Base-by-base conservation (phyloP, 257 asterid genomes). In the Ligustrum vulgare region DNA sequence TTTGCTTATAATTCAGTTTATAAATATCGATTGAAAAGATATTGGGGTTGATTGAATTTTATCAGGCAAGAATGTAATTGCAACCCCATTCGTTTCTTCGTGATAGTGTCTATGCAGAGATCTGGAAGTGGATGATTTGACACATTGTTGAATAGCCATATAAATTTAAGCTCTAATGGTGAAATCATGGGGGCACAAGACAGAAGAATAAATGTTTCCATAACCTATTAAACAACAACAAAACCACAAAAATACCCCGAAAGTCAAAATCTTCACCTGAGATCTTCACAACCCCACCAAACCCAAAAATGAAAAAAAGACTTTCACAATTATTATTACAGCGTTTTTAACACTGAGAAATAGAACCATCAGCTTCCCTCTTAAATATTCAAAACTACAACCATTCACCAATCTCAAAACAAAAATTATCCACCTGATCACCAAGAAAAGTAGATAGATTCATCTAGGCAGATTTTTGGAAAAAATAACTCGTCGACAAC, bases 111-210 rank as follows among this genome's bases (percentile, higher is more conserved):
- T 18, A 90, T 87, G 96, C 98, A 93, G 83, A 89, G 97, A 75
- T 93, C 98, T 0, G 97, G 97, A 36, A 93, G 98, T 71, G 97
- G 97, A 74, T 93, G 98, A 95, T 91, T 93, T 35, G 98, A 93
- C 79, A 93, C 97, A 8, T 80, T 93, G 74, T 75, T 93, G 11
- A 91, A 91, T 69, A 90, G 96, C 62, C 98, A 91, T 73, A 54
- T 34, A 8, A 91, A 93, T 75, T 77, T 91, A 79, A 93, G 98
- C 86, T 91, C 97, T 0, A 90, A 90, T 67, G 96, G 97, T 6
- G 98, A 93, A 72, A 86, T 93, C 3, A 83, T 93, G 25, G 90
- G 92, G 68, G 76, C 86, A 1, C 77, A 75, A 36, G 22, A 64
- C 5, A 85, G 96, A 39, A 84, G 98, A 83, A 73, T 62, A 13